These are phyloP conservation scores for Aspergillus tanneri DNA, from an alignment of 2,329 filamentous ascomycete species.

Conservation along the genomic window DNA sequence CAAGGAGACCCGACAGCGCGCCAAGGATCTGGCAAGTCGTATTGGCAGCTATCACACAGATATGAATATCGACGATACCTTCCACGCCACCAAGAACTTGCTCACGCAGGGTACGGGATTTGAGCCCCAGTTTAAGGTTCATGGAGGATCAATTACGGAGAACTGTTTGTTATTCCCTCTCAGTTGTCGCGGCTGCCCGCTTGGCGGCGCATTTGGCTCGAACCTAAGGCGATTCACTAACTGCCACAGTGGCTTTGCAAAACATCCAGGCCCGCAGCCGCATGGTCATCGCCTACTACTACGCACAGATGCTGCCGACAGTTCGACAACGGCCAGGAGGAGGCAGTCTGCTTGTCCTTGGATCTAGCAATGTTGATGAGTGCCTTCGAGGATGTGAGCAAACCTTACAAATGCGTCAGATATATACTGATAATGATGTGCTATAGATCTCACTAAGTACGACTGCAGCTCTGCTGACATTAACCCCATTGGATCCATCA, in stretches of 20 bases:
- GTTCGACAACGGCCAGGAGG: conserved; percentile 58
- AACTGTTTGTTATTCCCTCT: too few species aligned
- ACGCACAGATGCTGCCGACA: conserved; percentile 63
- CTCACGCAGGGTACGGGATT: conserved; percentile 61
- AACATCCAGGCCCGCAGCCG: conserved; percentile 66
- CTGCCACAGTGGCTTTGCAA: too few species aligned
- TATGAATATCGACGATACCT: conserved; percentile 69
- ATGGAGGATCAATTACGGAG: conserved; percentile 63
- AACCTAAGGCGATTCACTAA: too few species aligned
- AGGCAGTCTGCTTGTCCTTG: conserved; percentile 63
- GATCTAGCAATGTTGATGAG: conserved; percentile 65
- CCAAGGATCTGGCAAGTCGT: conserved; percentile 56
- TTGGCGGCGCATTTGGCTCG: too few species aligned
- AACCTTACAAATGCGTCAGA: too few species aligned
- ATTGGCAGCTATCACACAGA: conserved; percentile 74
- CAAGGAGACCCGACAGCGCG: conserved; percentile 64
- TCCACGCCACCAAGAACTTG: conserved; percentile 60
- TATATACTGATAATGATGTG: too few species aligned
- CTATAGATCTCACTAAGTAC: too few species aligned
- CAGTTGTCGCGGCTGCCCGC: too few species aligned
- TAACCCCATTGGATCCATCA: too few species aligned
- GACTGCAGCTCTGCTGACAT: too few species aligned
- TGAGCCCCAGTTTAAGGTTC: conserved; percentile 60
- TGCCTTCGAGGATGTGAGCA: too few species aligned
- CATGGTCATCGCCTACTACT: conserved; percentile 66